Base-by-base conservation (phyloP, 164 flowering plant species). In the Malania oleifera region DNA sequence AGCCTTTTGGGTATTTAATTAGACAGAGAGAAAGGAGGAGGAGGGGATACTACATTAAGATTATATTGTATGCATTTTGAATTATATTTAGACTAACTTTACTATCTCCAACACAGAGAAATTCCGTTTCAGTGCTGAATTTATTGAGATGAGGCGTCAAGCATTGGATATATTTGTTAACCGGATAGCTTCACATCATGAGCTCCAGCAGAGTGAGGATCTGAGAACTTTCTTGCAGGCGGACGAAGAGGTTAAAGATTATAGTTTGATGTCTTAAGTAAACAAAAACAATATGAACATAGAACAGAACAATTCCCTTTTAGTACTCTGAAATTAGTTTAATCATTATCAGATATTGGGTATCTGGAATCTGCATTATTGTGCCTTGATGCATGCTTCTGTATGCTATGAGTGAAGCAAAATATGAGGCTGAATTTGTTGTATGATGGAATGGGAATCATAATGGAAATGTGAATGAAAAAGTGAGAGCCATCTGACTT, bases 81-180 rank as follows among this genome's bases (percentile, higher is more conserved):
- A 38, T 20, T 56, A 39, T 17, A 17, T 10, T 3, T 23, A 50
- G 38, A 38, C 46, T 70, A 11, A 60, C 40, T 59, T 54, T 54
- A 44, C 31, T 71, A 60, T 68, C 52, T 52, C 40, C 51, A 2
- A 18, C 56, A 67, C 96, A 95, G 99, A 91, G 70, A 95, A 95
- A 59, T 95, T 95, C 47, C 90, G 97, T 37, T 95, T 95, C 70
- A 95, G 90, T 82, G 83, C 95, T 41, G 99, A 95, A 52, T 95
- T 95, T 70, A 91, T 95, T 76, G 97, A 95, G 77, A 83, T 91
- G 91, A 82, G 99, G 70, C 92, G 96, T 44, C 90, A 80, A 70
- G 99, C 79, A 23, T 62, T 93, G 65, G 96, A 93, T 74, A 52
- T 77, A 47, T 93, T 90, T 79, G 78, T 93, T 23, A 93, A 93